A percentile compares a stretch with the other conserved stretches of the same genome.
phyloP scores from a whole-genome alignment of 1,139 yeast species.

The Diutina siamensis region DNA sequence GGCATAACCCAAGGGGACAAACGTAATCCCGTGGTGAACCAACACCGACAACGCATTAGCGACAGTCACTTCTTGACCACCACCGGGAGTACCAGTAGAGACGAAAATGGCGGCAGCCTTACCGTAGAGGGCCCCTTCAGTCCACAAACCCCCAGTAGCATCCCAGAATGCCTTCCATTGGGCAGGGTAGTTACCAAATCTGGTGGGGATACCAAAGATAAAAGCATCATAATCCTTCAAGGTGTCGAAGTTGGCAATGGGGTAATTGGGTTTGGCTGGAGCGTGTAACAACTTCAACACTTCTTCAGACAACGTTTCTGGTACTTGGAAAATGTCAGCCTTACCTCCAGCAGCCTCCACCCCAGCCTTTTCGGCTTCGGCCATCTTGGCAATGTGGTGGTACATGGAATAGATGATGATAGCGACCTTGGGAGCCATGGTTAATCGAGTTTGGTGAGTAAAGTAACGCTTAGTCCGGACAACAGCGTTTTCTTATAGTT shows the following conservation, averaged over 20 bases:
- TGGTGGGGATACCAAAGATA: constrained; percentile 11
- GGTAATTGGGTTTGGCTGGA: constrained; percentile 8
- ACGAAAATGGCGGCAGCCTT: constrained; percentile 12
- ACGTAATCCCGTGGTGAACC: constrained; percentile 6
- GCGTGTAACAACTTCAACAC: constrained; percentile 10
- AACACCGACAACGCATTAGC: constrained; percentile 4
- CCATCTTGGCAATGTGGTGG: constrained; percentile 11
- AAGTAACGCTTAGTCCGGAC: neutral
- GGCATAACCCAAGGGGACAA: constrained; percentile 5
- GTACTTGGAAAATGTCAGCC: constrained; percentile 10
- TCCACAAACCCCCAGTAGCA: constrained; percentile 11
- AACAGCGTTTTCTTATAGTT: neutral
- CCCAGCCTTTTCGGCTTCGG: constrained; percentile 10
- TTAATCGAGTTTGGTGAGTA: neutral
- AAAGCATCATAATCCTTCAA: constrained; percentile 11
- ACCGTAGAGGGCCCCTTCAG: constrained; percentile 9
- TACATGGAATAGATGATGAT: constrained; percentile 11
- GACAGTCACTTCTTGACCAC: constrained; percentile 5
- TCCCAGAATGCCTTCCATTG: constrained; percentile 11
- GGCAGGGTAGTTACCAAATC: constrained; percentile 11
- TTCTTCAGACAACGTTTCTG: constrained; percentile 10
- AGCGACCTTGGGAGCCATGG: constrained; percentile 11
- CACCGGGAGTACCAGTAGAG: constrained; percentile 7
- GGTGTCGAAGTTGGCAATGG: constrained; percentile 9
- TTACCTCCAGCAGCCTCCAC: constrained; percentile 10